A percentile compares a stretch with the other conserved stretches of the same genome.
phyloP scores from a whole-genome alignment of 2,329 filamentous ascomycete genomes.

The Hypoxylon sp. region DNA sequence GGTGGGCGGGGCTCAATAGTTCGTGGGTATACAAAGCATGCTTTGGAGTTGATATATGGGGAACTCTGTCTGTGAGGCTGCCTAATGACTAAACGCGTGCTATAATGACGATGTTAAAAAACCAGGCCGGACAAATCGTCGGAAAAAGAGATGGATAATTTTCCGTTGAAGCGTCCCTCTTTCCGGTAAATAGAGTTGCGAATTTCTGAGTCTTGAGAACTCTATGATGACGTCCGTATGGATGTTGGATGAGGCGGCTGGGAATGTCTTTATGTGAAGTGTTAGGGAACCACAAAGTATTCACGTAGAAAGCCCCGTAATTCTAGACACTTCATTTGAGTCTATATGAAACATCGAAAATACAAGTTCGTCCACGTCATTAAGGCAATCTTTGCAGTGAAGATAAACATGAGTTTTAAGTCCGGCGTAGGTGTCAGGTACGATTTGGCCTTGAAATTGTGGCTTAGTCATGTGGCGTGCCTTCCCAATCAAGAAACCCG shows the following conservation, averaged over 20 bases:
- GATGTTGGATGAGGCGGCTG: background rate
- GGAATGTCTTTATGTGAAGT: slow-evolving; percentile 9
- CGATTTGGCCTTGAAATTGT: background rate
- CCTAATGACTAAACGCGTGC: background rate
- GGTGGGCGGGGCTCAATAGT: background rate
- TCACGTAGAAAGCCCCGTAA: slow-evolving; percentile 3
- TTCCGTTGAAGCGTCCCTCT: too few species aligned
- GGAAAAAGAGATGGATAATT: background rate
- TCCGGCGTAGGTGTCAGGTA: background rate
- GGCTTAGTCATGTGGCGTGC: slow-evolving; percentile 8
- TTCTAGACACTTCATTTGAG: slow-evolving; percentile 12
- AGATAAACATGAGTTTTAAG: background rate
- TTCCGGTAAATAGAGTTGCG: background rate
- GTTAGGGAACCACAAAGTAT: slow-evolving; percentile 5
- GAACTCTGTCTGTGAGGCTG: background rate
- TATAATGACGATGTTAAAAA: background rate
- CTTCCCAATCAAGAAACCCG: slow-evolving; percentile 12
- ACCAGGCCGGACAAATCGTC: background rate
- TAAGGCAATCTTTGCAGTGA: slow-evolving; percentile 10
- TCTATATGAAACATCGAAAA: slow-evolving; percentile 1
- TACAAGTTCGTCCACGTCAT: slow-evolving; percentile 18
- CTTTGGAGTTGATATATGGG: background rate
- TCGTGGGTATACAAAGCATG: background rate
- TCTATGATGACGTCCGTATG: background rate
- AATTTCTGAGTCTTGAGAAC: background rate